These are phyloP conservation scores for Ascochyta koolunga DNA, from an alignment of 2,329 filamentous ascomycete species.

Conservation along the genomic window DNA sequence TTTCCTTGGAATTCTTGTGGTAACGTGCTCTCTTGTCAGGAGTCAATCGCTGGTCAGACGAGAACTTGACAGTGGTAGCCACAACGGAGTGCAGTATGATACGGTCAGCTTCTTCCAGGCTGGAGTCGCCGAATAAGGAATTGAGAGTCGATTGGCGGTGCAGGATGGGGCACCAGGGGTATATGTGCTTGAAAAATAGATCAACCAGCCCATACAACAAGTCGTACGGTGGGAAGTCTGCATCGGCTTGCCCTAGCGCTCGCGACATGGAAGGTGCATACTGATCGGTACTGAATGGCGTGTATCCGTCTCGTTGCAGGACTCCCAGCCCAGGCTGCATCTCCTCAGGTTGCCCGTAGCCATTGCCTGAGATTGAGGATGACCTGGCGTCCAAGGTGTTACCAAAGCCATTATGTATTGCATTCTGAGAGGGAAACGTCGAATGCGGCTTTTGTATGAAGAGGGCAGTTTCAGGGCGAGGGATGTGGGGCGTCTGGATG, in stretches of 20 bases:
- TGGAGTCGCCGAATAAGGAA: conserved; percentile 73
- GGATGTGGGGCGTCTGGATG: conserved; percentile 50
- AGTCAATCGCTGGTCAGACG: conserved; percentile 75
- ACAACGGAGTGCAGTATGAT: conserved; percentile 88
- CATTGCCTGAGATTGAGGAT: conserved; percentile 34
- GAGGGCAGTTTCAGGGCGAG: conserved; percentile 53
- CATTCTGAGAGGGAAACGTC: conserved; percentile 42
- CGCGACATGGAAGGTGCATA: conserved; percentile 37
- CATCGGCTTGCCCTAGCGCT: conserved; percentile 41
- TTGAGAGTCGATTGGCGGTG: conserved; percentile 83
- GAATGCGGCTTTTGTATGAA: conserved; percentile 53
- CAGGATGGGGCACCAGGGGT: conserved; percentile 82
- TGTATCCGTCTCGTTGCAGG: conserved; percentile 39
- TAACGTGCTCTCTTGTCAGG: conserved; percentile 76
- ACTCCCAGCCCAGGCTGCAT: conserved; percentile 28
- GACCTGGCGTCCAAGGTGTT: conserved; percentile 45
- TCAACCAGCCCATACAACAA: conserved; percentile 65
- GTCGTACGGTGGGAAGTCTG: conserved; percentile 64
- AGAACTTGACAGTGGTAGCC: conserved; percentile 84
- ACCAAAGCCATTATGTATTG: conserved; percentile 39
- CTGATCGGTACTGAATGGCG: conserved; percentile 37
- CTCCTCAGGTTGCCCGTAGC: conserved; percentile 38
- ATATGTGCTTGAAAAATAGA: conserved; percentile 68
- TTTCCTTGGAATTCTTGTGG: conserved; percentile 81
- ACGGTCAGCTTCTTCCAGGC: conserved; percentile 79